Conservation (phyloP, 78 protist genomes). For the Dictyostelium capitatum region DNA sequence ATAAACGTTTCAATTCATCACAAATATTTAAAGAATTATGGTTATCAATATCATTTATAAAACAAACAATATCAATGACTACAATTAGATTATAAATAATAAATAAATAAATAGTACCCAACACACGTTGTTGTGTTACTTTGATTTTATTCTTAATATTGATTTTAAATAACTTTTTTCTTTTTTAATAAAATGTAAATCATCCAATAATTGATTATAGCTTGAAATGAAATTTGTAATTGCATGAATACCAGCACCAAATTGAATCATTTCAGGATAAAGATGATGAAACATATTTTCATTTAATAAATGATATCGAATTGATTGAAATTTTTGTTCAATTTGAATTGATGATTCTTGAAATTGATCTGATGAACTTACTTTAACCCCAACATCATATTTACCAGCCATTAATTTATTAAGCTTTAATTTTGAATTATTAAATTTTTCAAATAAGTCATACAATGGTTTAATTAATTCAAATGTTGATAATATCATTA, state of each 20-base stretch:
- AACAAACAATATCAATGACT: neutral
- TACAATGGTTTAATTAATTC: neutral
- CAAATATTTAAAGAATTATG: neutral
- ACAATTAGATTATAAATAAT: neutral
- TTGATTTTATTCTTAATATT: neutral
- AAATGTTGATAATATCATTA: conserved; percentile 7
- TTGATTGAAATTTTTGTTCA: neutral
- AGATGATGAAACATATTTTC: conserved; percentile 1
- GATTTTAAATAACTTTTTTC: conserved; percentile 36
- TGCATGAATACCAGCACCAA: conserved; percentile 47
- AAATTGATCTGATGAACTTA: neutral
- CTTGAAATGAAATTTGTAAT: conserved; percentile 18
- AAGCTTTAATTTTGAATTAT: neutral
- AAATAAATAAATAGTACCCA: neutral
- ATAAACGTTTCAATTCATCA: neutral
- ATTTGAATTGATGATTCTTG: neutral
- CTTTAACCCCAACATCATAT: neutral
- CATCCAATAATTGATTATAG: neutral
- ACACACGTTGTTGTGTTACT: neutral
- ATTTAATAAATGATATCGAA: conserved; percentile 18
- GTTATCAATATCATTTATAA: neutral
- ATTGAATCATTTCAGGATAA: conserved; percentile 74
- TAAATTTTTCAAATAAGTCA: conserved; percentile 3
- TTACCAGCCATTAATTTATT: neutral
- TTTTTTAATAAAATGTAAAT: conserved; percentile 2